Percentiles rank a stretch among this genome's conserved stretches.
phyloP scores from a whole-genome alignment of 495 filamentous ascomycete genomes.

The Podospora anserina region DNA sequence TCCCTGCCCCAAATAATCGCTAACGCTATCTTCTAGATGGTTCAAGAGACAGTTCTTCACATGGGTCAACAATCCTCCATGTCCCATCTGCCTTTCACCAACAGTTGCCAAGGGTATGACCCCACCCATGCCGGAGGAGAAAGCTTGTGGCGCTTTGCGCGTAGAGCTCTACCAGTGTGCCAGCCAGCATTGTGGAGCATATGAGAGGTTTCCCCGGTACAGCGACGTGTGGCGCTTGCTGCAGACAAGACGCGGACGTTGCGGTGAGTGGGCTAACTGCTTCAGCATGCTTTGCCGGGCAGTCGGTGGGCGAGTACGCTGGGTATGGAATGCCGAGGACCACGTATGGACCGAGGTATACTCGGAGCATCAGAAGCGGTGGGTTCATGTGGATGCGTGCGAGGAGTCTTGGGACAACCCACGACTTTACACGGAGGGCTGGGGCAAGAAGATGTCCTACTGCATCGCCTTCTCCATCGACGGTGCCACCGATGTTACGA shows the following conservation, averaged over 20 bases:
- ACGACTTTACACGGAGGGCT: constrained; percentile 87
- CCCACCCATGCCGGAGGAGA: constrained; percentile 81
- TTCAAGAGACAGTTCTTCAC: constrained; percentile 93
- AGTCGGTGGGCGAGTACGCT: constrained; percentile 83
- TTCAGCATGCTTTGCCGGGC: constrained; percentile 98
- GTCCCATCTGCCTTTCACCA: constrained; percentile 73
- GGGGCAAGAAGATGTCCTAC: constrained; percentile 93
- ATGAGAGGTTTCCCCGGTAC: constrained; percentile 90
- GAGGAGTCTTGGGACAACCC: constrained; percentile 97
- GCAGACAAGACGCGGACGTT: constrained; percentile 77
- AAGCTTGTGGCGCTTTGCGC: constrained; percentile 75
- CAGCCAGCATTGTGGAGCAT: constrained; percentile 61
- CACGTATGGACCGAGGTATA: constrained; percentile 98
- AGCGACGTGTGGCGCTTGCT: constrained; percentile 93
- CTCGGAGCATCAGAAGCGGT: constrained; percentile 86
- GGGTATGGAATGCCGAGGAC: constrained; percentile 99
- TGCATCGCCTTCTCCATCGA: constrained; percentile 96
- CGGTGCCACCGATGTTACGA: constrained; percentile 91
- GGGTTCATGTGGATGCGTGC: constrained; percentile 96
- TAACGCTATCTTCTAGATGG: constrained; percentile 61
- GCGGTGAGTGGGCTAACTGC: constrained; percentile 97
- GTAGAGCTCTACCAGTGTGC: constrained; percentile 91
- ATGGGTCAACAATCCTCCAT: constrained; percentile 93
- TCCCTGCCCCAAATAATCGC: background rate
- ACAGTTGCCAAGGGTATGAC: constrained; percentile 79